Conservation (phyloP, 1,284 basidiomycete species). For the Cryptococcus sp. region DNA sequence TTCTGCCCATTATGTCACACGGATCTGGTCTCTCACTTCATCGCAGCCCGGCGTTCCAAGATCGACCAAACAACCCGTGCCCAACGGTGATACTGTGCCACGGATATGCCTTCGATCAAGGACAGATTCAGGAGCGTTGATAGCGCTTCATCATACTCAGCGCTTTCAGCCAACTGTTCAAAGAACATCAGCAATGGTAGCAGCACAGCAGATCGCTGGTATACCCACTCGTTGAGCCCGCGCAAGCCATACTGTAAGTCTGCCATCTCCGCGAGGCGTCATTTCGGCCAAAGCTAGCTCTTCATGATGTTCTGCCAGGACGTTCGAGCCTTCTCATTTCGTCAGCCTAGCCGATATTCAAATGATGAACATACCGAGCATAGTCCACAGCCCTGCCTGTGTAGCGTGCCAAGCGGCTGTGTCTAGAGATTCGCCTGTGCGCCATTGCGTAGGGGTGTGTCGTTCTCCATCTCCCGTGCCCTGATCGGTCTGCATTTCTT, state of each 20-base stretch:
- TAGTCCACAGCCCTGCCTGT: slow-evolving; percentile 41
- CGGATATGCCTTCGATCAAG: slow-evolving; percentile 22
- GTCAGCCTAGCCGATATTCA: not conserved
- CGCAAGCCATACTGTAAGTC: slow-evolving; percentile 29
- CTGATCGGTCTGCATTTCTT: slow-evolving; percentile 8
- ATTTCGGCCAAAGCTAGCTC: slow-evolving; percentile 27
- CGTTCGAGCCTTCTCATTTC: slow-evolving; percentile 27
- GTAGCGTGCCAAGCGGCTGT: slow-evolving; percentile 40
- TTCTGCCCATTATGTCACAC: no score
- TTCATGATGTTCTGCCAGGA: slow-evolving; percentile 41
- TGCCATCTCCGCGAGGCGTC: slow-evolving; percentile 16
- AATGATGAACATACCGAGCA: slow-evolving; percentile 28
- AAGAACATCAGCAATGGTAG: not conserved
- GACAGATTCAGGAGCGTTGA: slow-evolving; percentile 30
- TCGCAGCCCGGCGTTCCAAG: slow-evolving; percentile 26
- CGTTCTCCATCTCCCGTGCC: slow-evolving; percentile 13
- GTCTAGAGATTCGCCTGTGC: slow-evolving; percentile 25
- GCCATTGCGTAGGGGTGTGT: slow-evolving; percentile 13
- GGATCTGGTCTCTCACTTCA: slow-evolving; percentile 31
- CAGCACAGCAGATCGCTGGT: not conserved
- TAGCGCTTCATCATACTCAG: slow-evolving; percentile 35
- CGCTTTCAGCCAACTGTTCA: slow-evolving; percentile 24
- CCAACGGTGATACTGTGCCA: slow-evolving; percentile 42
- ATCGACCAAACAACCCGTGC: slow-evolving; percentile 37
- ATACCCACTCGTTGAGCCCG: slow-evolving; percentile 35